Conservation (phyloP, 2,329 filamentous ascomycete species). For the Talaromyces marneffei region DNA sequence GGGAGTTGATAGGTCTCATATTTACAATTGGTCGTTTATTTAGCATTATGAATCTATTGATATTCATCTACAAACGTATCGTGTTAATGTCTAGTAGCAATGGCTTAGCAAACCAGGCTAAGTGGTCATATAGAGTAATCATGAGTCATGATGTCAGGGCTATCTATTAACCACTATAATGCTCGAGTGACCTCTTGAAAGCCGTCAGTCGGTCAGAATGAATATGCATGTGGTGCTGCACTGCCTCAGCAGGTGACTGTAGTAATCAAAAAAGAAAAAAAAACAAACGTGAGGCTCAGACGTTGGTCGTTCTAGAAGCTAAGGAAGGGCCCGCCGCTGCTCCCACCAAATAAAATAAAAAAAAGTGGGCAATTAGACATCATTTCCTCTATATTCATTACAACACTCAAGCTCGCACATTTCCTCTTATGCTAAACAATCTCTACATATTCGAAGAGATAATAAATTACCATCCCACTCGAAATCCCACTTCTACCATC, state of each 20-base stretch:
- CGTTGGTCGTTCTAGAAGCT: not conserved
- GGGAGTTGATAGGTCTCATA: conserved; percentile 10
- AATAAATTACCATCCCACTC: not conserved
- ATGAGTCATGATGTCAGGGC: conserved; percentile 3
- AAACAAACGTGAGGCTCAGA: not conserved
- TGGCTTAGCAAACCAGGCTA: not conserved
- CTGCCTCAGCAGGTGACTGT: not conserved
- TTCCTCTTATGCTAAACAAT: not conserved
- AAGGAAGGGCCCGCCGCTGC: not conserved
- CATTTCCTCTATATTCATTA: not conserved
- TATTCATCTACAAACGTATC: not conserved
- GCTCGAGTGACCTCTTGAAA: not conserved
- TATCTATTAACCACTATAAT: not conserved
- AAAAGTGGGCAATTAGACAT: not conserved
- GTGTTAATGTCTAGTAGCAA: too few relatives aligned
- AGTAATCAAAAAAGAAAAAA: not conserved
- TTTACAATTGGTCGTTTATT: not conserved
- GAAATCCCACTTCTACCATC: not conserved
- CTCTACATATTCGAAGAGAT: not conserved
- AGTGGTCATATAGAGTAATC: conserved; percentile 1
- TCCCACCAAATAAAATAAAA: not conserved
- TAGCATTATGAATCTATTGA: not conserved
- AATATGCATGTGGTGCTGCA: not conserved
- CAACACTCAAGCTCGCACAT: not conserved
- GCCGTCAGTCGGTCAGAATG: not conserved